Evolutionary conservation across 2,329 filamentous ascomycete genomes (phyloP).

Genomic region (Grosmannia huntii): DNA sequence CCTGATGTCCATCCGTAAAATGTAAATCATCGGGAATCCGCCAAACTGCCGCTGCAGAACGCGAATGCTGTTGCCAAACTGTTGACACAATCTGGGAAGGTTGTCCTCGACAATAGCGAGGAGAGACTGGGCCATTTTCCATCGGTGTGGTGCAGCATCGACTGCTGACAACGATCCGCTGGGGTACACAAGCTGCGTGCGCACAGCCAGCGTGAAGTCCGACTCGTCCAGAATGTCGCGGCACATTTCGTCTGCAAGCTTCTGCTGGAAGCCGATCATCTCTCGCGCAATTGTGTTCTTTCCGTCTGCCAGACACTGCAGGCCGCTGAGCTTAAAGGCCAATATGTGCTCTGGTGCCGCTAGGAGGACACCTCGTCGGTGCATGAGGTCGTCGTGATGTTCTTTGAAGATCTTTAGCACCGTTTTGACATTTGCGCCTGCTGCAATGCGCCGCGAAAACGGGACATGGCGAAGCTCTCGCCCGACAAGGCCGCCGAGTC

Average conservation of each 20-base stretch:
- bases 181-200: conserved; percentile 45
- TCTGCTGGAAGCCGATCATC: conserved; percentile 39
- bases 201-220: conserved; percentile 39
- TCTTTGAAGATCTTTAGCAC: conserved; percentile 22
- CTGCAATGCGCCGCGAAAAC: conserved; percentile 39
- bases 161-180: conserved; percentile 33
- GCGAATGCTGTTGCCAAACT: conserved; percentile 31
- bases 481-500: conserved; percentile 40
- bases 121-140: conserved; percentile 30
- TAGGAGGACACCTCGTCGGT: conserved; percentile 39
- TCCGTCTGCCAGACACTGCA: conserved; percentile 40
- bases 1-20: conserved; percentile 36
- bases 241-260: conserved; percentile 29
- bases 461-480: conserved; percentile 42
- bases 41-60: conserved; percentile 23
- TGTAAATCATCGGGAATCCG: conserved; percentile 43
- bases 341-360: conserved; percentile 51
- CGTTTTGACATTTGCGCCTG: conserved; percentile 16
- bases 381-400: conserved; percentile 24
- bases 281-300: conserved; percentile 22
- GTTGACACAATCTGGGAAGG: conserved; percentile 21
- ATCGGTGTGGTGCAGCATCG: conserved; percentile 40
- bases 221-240: conserved; percentile 56
- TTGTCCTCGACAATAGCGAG: conserved; percentile 26
- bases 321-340: conserved; percentile 50